These are phyloP conservation scores for Puccinia triticina DNA, from an alignment of 1,284 basidiomycete species.

Conservation along the genomic window DNA sequence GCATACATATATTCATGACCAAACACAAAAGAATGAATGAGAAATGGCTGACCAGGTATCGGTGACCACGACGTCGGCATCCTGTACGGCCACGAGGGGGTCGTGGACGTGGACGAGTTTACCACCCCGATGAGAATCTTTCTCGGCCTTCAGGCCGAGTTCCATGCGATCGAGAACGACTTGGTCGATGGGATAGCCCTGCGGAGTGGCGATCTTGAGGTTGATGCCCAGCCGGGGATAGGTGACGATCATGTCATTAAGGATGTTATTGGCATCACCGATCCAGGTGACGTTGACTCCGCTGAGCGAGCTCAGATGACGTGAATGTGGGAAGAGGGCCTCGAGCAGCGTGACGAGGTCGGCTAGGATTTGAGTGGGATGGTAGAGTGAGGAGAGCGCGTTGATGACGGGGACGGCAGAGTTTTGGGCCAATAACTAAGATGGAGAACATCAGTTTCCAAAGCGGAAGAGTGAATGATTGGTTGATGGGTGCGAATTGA, in stretches of 20 bases:
- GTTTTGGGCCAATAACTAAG: constrained; percentile 79
- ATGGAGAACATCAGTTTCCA: not conserved
- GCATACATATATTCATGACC: not conserved
- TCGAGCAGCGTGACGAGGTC: constrained; percentile 90
- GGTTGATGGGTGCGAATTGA: constrained; percentile 16
- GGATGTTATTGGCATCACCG: constrained; percentile 92
- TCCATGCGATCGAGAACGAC: constrained; percentile 77
- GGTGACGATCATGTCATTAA: constrained; percentile 95
- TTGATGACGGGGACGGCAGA: constrained; percentile 93
- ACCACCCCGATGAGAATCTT: constrained; percentile 62
- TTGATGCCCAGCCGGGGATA: constrained; percentile 88
- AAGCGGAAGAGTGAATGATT: not conserved
- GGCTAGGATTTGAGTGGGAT: constrained; percentile 93
- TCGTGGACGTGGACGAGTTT: constrained; percentile 74
- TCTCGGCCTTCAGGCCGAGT: constrained; percentile 57
- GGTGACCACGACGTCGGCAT: constrained; percentile 90
- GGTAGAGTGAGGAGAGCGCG: constrained; percentile 91
- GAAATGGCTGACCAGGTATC: constrained; percentile 75
- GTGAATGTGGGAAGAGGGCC: constrained; percentile 62
- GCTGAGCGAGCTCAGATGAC: constrained; percentile 61
- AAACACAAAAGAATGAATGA: not conserved
- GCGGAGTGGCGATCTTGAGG: constrained; percentile 78
- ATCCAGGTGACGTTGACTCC: constrained; percentile 84
- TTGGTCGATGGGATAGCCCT: constrained; percentile 75
- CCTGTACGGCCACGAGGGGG: constrained; percentile 81